Conservation (phyloP, 306 rosid species). For the Corylus avellana region DNA sequence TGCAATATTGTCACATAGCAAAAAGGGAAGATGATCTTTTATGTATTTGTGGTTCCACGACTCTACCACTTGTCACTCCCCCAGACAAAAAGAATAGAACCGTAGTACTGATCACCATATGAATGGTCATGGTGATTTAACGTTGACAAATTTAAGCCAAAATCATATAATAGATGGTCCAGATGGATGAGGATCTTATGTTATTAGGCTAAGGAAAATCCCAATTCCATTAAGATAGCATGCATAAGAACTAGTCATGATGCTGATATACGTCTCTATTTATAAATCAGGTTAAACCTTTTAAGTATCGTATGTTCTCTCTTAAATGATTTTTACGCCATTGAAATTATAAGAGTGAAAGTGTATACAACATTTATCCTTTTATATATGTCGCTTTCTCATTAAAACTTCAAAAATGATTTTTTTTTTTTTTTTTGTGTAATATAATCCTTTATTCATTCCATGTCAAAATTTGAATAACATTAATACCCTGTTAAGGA, state of each 20-base stretch:
- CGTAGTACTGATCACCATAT: not conserved
- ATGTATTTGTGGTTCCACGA: not conserved
- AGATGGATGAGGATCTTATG: too few relatives aligned
- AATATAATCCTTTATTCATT: too few relatives aligned
- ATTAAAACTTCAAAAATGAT: not conserved
- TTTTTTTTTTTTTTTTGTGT: not conserved
- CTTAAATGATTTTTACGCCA: too few relatives aligned
- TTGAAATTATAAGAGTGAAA: too few relatives aligned
- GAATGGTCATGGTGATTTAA: not conserved
- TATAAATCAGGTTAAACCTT: not conserved
- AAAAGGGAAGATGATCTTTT: constrained; percentile 33
- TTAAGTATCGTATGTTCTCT: too few relatives aligned
- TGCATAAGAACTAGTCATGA: too few relatives aligned
- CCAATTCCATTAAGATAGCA: too few relatives aligned
- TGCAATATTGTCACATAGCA: constrained; percentile 25
- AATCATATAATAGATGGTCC: too few relatives aligned
- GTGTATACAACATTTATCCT: too few relatives aligned
- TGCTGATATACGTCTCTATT: not conserved
- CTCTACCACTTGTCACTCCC: not conserved
- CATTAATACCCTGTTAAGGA: too few relatives aligned
- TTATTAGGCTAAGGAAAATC: too few relatives aligned
- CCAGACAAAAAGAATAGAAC: not conserved
- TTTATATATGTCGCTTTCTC: not conserved
- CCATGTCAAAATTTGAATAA: too few relatives aligned
- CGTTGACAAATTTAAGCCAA: not conserved